Percentiles rank a stretch among this genome's conserved stretches.
Conservation (phyloP, 1,139 yeast species). For the Suhomyces anneliseae region DNA sequence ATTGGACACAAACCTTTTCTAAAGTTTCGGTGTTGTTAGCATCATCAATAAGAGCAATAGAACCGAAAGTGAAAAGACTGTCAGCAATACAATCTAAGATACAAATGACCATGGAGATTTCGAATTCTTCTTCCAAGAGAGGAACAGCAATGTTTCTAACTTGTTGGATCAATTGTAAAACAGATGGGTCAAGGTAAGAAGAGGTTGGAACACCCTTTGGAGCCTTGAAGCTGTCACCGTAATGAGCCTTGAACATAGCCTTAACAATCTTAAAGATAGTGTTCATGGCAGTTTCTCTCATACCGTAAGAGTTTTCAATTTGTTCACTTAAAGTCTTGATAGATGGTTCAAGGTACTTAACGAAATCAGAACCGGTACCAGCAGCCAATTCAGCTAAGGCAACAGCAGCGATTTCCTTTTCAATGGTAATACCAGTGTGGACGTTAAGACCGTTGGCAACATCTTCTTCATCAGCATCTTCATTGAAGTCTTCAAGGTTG, state of each 20-base stretch:
- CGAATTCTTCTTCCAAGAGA: slow-evolving; percentile 75
- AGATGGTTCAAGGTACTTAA: slow-evolving; percentile 74
- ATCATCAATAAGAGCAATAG: slow-evolving; percentile 63
- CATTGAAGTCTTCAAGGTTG: slow-evolving; percentile 39
- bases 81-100: slow-evolving; percentile 76
- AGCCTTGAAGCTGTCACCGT: slow-evolving; percentile 52
- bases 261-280: slow-evolving; percentile 81
- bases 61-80: slow-evolving; percentile 70
- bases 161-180: slow-evolving; percentile 60
- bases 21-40: slow-evolving; percentile 58
- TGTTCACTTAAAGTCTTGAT: slow-evolving; percentile 67
- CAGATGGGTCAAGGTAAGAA: slow-evolving; percentile 56
- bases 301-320: slow-evolving; percentile 83
- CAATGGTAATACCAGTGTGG: slow-evolving; percentile 93
- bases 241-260: slow-evolving; percentile 63
- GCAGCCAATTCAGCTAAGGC: slow-evolving; percentile 86
- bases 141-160: slow-evolving; percentile 68
- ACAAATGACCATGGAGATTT: slow-evolving; percentile 75
- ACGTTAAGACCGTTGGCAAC: slow-evolving; percentile 73
- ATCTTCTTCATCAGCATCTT: slow-evolving; percentile 50
- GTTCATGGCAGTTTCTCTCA: slow-evolving; percentile 83
- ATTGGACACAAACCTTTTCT: slow-evolving; percentile 67
- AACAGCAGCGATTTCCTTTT: slow-evolving; percentile 95
- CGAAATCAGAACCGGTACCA: slow-evolving; percentile 80
- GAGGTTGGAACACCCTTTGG: slow-evolving; percentile 74